Percentiles rank a stretch among this genome's conserved stretches.
Evolutionary conservation across 1,284 basidiomycete species (phyloP).

Genomic region (Neonothopanus nambi): DNA sequence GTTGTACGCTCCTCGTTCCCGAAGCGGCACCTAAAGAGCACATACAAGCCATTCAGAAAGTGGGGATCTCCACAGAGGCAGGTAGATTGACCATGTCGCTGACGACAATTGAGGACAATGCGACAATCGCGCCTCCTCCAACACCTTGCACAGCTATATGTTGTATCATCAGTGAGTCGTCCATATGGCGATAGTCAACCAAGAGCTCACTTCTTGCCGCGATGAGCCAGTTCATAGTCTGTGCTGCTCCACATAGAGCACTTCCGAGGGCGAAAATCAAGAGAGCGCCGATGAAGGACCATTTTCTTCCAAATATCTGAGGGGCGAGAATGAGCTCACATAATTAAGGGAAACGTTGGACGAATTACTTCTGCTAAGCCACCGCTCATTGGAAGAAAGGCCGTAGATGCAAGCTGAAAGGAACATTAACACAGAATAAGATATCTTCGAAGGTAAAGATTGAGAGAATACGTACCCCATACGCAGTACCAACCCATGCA

Average conservation of each 20-base stretch:
- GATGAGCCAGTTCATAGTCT: constrained; percentile 26
- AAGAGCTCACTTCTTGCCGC: constrained; percentile 3
- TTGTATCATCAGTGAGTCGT: no score
- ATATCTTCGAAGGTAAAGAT: no score
- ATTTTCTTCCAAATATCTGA: constrained; percentile 39
- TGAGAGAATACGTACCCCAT: no score
- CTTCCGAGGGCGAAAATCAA: constrained; percentile 44
- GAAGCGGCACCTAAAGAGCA: no score
- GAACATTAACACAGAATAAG: no score
- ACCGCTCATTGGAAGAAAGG: neutral
- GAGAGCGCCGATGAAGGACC: constrained; percentile 37
- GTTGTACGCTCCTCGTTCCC: neutral
- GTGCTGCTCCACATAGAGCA: constrained; percentile 42
- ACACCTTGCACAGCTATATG: constrained; percentile 1
- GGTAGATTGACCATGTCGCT: neutral
- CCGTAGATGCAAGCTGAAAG: neutral
- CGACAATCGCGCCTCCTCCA: constrained; percentile 1
- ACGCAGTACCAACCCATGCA: constrained; percentile 17
- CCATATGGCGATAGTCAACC: no score
- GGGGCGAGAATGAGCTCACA: no score
- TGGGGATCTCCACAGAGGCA: no score
- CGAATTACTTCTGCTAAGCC: neutral
- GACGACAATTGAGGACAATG: neutral
- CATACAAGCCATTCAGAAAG: no score
- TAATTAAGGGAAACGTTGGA: no score